A percentile compares a stretch with the other conserved stretches of the same genome.
These are phyloP conservation scores for Podaxis mareebaensis DNA, from an alignment of 768 basidiomycete species.

Conservation along the genomic window DNA sequence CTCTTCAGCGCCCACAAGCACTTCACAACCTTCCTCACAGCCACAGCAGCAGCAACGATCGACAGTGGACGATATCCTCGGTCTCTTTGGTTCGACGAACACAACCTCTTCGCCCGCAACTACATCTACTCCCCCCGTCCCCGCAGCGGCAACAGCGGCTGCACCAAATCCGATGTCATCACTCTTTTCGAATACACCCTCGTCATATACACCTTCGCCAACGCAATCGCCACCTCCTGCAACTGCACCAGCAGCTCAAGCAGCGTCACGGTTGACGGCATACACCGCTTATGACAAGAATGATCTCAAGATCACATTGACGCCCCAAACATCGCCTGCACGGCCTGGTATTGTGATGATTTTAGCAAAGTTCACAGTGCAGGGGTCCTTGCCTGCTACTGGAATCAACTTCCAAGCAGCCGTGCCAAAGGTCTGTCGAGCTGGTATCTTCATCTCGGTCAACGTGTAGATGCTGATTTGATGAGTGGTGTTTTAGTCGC, in stretches of 20 bases:
- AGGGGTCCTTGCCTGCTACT: slow-evolving; percentile 49
- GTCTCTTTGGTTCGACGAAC: slow-evolving; percentile 70
- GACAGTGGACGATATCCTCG: slow-evolving; percentile 87
- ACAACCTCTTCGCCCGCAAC: slow-evolving; percentile 34
- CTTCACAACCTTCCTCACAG: slow-evolving; percentile 39
- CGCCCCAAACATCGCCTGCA: slow-evolving; percentile 77
- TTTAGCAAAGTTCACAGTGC: slow-evolving; percentile 80
- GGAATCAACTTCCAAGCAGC: slow-evolving; percentile 95
- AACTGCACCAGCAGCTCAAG: slow-evolving; percentile 38
- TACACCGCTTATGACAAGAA: slow-evolving; percentile 95
- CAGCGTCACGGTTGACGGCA: slow-evolving; percentile 56
- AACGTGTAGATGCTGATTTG: slow-evolving; percentile 5
- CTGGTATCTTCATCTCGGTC: slow-evolving; percentile 9
- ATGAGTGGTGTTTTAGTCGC: slow-evolving; percentile 56
- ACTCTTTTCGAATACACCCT: slow-evolving; percentile 20
- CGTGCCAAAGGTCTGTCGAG: slow-evolving; percentile 77
- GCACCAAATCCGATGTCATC: slow-evolving; percentile 20
- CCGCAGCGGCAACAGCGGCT: not conserved
- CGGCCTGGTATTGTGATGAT: slow-evolving; percentile 92
- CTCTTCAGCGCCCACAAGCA: slow-evolving; percentile 30
- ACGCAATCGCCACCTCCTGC: slow-evolving; percentile 21
- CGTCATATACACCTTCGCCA: slow-evolving; percentile 20
- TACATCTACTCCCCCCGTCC: slow-evolving; percentile 28
- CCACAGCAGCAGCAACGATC: slow-evolving; percentile 51
- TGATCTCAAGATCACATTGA: slow-evolving; percentile 83